A percentile compares a stretch with the other conserved stretches of the same genome.
Evolutionary conservation across 495 filamentous ascomycete genomes (phyloP).

Genomic region (Trichoderma asperelloides): DNA sequence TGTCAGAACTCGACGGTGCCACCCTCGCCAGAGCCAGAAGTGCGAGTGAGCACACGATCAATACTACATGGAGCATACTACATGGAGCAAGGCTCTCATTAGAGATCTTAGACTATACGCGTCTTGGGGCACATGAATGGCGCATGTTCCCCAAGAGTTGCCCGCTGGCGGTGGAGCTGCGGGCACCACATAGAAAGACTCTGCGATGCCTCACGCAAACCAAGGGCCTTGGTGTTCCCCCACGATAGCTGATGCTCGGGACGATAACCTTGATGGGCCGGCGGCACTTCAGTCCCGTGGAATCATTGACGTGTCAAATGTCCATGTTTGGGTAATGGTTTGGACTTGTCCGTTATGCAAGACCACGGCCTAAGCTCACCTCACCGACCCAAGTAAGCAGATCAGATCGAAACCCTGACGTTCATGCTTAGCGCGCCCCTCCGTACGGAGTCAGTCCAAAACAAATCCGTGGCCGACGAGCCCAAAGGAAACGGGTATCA

Average conservation of each 20-base stretch:
- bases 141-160: background rate
- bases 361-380: constrained; percentile 1
- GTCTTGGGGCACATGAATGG: no score
- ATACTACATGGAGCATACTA: background rate
- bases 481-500: no score
- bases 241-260: background rate
- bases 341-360: background rate
- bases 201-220: background rate
- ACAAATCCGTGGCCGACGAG: background rate
- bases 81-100: background rate
- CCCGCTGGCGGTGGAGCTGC: constrained; percentile 5
- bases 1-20: background rate
- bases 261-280: background rate
- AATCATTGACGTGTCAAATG: constrained; percentile 2
- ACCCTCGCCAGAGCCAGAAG: background rate
- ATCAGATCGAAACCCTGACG: constrained; percentile 7
- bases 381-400: constrained; percentile 8
- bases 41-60: constrained; percentile 4
- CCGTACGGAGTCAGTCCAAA: background rate
- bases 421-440: background rate
- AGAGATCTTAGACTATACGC: no score
- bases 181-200: background rate
- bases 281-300: background rate
- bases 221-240: background rate
- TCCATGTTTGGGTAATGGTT: background rate